phyloP scores from a whole-genome alignment of 202 grass and related monocot genomes.

The Carex arenaria region DNA sequence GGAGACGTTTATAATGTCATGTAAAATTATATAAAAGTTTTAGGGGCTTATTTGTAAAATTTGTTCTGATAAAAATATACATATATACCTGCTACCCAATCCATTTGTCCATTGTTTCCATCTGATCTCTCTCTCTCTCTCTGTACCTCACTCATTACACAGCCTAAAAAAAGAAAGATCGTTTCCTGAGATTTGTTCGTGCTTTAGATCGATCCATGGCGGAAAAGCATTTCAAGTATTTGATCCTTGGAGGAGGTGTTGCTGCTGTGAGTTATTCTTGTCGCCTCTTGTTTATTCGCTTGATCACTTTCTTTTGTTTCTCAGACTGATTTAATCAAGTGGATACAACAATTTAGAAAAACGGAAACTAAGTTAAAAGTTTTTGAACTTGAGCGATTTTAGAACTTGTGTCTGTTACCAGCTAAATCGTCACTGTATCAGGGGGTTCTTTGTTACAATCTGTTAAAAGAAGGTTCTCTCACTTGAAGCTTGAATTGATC shows the following conservation, averaged over 20 bases:
- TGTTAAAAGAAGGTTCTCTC: not conserved
- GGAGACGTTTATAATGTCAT: too few species aligned
- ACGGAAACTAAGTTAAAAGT: not conserved
- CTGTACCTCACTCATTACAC: not conserved
- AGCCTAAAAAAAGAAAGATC: constrained; percentile 13
- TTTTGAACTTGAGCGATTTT: not conserved
- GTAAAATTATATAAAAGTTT: not conserved
- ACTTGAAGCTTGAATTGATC: not conserved
- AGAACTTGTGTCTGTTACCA: not conserved
- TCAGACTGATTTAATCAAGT: not conserved
- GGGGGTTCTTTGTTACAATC: not conserved
- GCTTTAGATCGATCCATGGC: constrained; percentile 42
- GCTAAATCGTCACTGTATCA: not conserved
- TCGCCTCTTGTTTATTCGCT: not conserved
- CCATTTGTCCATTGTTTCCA: not conserved
- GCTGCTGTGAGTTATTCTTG: constrained; percentile 38
- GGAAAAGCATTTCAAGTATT: constrained; percentile 92
- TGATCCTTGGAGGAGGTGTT: constrained; percentile 91
- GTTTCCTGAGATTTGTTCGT: not conserved
- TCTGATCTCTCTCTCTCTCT: not conserved
- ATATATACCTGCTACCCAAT: not conserved
- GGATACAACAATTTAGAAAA: not conserved
- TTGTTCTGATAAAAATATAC: not conserved
- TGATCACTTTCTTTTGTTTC: not conserved
- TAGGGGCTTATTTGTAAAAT: not conserved